A percentile compares a stretch with the other conserved stretches of the same genome.
These are phyloP conservation scores for Melampsora americana DNA, from an alignment of 1,284 basidiomycete species.

Conservation along the genomic window DNA sequence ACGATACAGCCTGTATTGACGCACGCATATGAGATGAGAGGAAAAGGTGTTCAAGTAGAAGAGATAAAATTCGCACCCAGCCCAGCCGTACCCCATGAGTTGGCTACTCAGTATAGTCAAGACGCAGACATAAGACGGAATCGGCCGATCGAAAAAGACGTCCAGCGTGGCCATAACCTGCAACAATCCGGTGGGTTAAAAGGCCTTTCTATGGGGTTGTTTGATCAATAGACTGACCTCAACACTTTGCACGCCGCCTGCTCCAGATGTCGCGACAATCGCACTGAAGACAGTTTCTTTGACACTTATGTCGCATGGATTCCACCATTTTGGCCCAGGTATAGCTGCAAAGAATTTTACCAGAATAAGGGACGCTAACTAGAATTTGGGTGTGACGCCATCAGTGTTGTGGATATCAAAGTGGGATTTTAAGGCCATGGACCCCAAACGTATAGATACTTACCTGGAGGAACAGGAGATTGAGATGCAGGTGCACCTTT, in stretches of 20 bases:
- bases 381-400: background rate
- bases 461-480: slow-evolving; percentile 38
- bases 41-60: background rate
- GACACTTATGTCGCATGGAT: slow-evolving; percentile 27
- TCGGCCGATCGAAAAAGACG: slow-evolving; percentile 29
- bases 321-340: slow-evolving; percentile 39
- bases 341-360: slow-evolving; percentile 21
- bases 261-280: slow-evolving; percentile 29
- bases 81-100: slow-evolving; percentile 40
- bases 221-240: slow-evolving; percentile 16
- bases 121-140: slow-evolving; percentile 7
- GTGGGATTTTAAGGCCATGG: background rate
- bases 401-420: background rate
- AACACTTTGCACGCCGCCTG: slow-evolving; percentile 13
- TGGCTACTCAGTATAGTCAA: slow-evolving; percentile 29
- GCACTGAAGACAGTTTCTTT: slow-evolving; percentile 42
- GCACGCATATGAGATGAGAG: background rate
- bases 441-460: background rate
- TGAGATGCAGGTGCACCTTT: slow-evolving; percentile 5
- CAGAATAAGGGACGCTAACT: slow-evolving; percentile 36
- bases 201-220: background rate
- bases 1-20: slow-evolving; percentile 23
- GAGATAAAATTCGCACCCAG: slow-evolving; percentile 21
- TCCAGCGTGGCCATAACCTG: slow-evolving; percentile 33
- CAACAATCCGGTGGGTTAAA: background rate